Conservation (phyloP, 2,329 filamentous ascomycete genomes). For the Colletotrichum chrysophilum region DNA sequence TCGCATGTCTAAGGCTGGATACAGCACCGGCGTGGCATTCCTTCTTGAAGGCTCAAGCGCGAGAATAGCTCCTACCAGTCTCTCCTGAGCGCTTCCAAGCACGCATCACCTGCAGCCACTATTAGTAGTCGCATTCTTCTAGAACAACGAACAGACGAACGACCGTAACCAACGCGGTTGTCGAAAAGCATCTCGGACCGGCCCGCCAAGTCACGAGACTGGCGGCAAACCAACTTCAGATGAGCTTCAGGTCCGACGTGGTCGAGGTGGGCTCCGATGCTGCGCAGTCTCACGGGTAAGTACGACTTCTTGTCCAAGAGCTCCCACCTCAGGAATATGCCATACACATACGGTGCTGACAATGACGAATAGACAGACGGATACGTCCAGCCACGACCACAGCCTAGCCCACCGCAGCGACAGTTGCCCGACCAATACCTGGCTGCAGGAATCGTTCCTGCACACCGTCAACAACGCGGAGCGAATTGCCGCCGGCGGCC, state of each 20-base stretch:
- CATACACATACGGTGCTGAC: not conserved
- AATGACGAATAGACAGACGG: not conserved
- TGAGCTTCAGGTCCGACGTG: conserved; percentile 14
- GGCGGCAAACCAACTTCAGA: not conserved
- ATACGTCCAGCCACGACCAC: conserved; percentile 27
- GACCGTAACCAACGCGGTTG: not conserved
- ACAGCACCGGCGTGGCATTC: not conserved
- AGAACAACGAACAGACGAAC: not conserved
- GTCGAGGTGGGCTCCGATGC: conserved; percentile 14
- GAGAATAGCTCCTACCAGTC: not conserved
- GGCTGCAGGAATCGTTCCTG: conserved; percentile 13
- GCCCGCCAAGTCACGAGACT: not conserved
- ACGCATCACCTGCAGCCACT: not conserved
- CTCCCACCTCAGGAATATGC: not conserved
- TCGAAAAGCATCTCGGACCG: not conserved
- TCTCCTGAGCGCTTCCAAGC: not conserved
- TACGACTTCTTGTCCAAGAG: not conserved
- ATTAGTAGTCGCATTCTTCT: not conserved
- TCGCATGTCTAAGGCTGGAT: not conserved
- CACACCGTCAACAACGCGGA: conserved; percentile 29
- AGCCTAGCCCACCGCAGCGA: conserved; percentile 3
- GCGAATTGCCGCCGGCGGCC: conserved; percentile 30
- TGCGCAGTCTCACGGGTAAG: not conserved
- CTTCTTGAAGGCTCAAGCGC: not conserved
- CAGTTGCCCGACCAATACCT: not conserved